These are phyloP conservation scores for Boletus rubescentipes DNA, from an alignment of 768 basidiomycete genomes.

Conservation along the genomic window DNA sequence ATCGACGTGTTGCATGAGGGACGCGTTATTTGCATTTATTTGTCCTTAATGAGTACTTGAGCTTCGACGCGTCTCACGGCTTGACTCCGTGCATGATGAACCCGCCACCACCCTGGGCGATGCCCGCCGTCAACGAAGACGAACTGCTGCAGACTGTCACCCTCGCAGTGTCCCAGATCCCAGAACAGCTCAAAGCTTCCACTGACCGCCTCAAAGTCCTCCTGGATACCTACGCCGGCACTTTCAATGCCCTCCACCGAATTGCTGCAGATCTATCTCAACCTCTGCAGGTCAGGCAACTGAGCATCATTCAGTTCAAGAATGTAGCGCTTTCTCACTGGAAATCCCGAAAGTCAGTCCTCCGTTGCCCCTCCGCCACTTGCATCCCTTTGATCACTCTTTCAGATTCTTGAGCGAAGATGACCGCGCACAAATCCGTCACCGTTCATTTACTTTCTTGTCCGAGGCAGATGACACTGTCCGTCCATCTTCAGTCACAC, in stretches of 20 bases:
- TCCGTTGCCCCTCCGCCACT: not conserved
- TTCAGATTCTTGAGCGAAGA: slow-evolving; percentile 67
- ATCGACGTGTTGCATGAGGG: slow-evolving; percentile 17
- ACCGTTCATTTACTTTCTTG: slow-evolving; percentile 62
- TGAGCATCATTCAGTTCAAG: slow-evolving; percentile 88
- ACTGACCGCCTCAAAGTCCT: slow-evolving; percentile 65
- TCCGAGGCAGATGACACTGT: slow-evolving; percentile 73
- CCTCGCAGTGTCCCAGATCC: slow-evolving; percentile 73
- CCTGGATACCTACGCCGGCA: slow-evolving; percentile 61
- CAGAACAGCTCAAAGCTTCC: slow-evolving; percentile 45
- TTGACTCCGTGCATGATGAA: slow-evolving; percentile 19
- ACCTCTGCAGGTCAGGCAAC: slow-evolving; percentile 69
- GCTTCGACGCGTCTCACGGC: not conserved
- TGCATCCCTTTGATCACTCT: slow-evolving; percentile 11
- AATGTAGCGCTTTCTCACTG: slow-evolving; percentile 74
- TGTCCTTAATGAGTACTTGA: slow-evolving; percentile 11
- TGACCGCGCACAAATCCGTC: slow-evolving; percentile 63
- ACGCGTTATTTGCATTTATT: slow-evolving; percentile 49
- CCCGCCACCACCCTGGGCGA: slow-evolving; percentile 8
- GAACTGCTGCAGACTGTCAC: slow-evolving; percentile 68
- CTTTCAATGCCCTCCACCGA: slow-evolving; percentile 68
- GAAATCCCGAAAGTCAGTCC: slow-evolving; percentile 69
- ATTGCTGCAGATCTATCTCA: slow-evolving; percentile 63
- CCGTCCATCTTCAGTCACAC: slow-evolving; percentile 39
- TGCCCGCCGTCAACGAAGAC: slow-evolving; percentile 49